Base-by-base conservation (phyloP, 2,329 filamentous ascomycete species). In the Aspergillus intermedius region DNA sequence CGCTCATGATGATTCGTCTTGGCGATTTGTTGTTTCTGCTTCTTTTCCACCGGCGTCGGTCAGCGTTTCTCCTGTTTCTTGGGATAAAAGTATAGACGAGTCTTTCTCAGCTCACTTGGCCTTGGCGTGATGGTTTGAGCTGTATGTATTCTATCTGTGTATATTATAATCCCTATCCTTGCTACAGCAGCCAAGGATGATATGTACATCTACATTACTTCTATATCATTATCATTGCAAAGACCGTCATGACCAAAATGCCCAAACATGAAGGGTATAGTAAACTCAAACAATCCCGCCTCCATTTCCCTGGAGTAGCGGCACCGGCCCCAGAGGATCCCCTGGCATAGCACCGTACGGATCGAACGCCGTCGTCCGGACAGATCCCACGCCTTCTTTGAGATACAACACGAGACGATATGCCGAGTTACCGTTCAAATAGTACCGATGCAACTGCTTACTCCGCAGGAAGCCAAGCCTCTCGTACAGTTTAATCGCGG, bases 351-450 rank as follows among this genome's bases (percentile, higher is more conserved):
- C 47, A 13, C 50, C 58, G 41, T 64, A 66, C 2, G 65, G 60
- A 51, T 73, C 70, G 49, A 67, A 61, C 10, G 57, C 52, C 9
- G 69, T 65, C 12, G 69, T 65, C 25, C 64, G 60, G 35, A 74
- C 74, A 25, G 69, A 67, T 3, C 74, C 73, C 8, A 77, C 74
- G 5, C 77, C 77, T 54, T 77, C 75, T 64, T 86, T 91, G 46
- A 96, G 72, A 54, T 91, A 85, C 34, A 98, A 70, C 5, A 97
- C 83, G 45, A 98, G 75, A 39, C 93, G 80, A 67, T 93, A 98
- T 2, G 93, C 93, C 48, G 90, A 95, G 65, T 89, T 98, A 9
- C 93, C 93, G 63, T 97, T 98, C 37, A 98, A 74, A 60, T 98
- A 98, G 65, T 98, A 98, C 40, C 93, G 79, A 69, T 97, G 91